Evolutionary conservation across 306 rosid genomes (phyloP).

Genomic region (Cicer pinnatifidum): DNA sequence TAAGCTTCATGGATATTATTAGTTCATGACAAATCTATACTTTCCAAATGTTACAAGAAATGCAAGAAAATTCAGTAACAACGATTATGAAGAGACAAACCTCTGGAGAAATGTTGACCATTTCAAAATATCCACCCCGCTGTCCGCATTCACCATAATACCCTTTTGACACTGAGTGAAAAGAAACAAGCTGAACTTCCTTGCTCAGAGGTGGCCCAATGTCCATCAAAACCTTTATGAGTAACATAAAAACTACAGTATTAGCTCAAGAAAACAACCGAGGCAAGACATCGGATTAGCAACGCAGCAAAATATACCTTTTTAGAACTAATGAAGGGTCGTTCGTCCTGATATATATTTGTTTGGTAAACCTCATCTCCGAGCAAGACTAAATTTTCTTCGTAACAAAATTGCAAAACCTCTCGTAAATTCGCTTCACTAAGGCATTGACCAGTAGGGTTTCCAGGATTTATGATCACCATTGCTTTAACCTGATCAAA

Average conservation of each 20-base stretch:
- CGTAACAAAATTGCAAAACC: conserved; percentile 75
- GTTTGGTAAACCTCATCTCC: conserved; percentile 99
- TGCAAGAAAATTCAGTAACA: conserved; percentile 26
- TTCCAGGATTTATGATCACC: conserved; percentile 99
- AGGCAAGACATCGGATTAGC: conserved; percentile 36
- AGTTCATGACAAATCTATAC: conserved; percentile 6
- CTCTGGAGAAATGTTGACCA: conserved; percentile 95
- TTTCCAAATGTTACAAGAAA: conserved; percentile 20
- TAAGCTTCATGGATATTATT: not conserved
- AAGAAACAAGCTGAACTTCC: conserved; percentile 90
- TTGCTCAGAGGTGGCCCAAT: conserved; percentile 84
- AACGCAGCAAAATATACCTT: conserved; percentile 58
- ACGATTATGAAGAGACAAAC: conserved; percentile 53
- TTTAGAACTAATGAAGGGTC: conserved; percentile 88
- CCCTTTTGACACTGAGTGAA: conserved; percentile 95
- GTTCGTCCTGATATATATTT: conserved; percentile 93
- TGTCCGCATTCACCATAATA: conserved; percentile 99
- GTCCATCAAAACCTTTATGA: conserved; percentile 74
- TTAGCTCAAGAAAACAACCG: conserved; percentile 28
- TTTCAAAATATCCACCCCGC: conserved; percentile 98
- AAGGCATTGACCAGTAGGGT: conserved; percentile 97
- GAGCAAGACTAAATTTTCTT: conserved; percentile 82
- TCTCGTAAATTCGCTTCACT: conserved; percentile 81
- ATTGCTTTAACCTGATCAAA: conserved; percentile 86
- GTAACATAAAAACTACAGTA: conserved; percentile 33